Evolutionary conservation across 257 asterid genomes (phyloP).

Genomic region (Forsythia suspensa): DNA sequence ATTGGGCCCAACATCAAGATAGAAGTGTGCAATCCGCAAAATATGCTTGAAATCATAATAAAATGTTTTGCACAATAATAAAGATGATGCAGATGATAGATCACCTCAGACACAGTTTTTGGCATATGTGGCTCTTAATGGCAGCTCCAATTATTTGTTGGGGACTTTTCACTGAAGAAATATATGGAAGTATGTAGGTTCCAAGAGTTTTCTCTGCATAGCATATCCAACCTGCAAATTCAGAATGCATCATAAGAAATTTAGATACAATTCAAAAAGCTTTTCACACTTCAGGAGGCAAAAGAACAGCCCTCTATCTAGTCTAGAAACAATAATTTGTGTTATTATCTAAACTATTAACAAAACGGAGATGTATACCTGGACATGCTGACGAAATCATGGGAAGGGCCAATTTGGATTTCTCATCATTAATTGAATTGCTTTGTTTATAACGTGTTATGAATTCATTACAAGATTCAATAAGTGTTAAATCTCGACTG

Average conservation of each 20-base stretch:
- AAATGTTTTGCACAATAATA: neutral
- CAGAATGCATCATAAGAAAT: conserved; percentile 14
- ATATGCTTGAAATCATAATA: neutral
- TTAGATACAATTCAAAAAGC: conserved; percentile 1
- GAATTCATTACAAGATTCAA: conserved; percentile 91
- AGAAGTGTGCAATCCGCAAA: neutral
- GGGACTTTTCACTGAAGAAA: conserved; percentile 96
- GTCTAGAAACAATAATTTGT: neutral
- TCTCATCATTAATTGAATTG: conserved; percentile 42
- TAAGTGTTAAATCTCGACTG: conserved; percentile 84
- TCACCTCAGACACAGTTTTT: conserved; percentile 66
- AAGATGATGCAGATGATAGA: conserved; percentile 11
- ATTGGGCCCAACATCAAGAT: neutral
- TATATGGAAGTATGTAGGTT: conserved; percentile 85
- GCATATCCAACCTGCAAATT: conserved; percentile 91
- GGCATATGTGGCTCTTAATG: conserved; percentile 65
- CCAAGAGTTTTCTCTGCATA: conserved; percentile 99
- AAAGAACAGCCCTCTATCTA: neutral
- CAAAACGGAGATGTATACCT: conserved; percentile 40
- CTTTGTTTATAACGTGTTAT: conserved; percentile 62
- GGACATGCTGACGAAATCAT: conserved; percentile 98
- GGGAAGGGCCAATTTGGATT: conserved; percentile 52
- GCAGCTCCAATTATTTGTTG: conserved; percentile 92
- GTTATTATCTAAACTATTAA: neutral
- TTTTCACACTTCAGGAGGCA: neutral